A percentile compares a stretch with the other conserved stretches of the same genome.
phyloP scores from a whole-genome alignment of 1,284 basidiomycete genomes.

The Rhizopogon parksii region DNA sequence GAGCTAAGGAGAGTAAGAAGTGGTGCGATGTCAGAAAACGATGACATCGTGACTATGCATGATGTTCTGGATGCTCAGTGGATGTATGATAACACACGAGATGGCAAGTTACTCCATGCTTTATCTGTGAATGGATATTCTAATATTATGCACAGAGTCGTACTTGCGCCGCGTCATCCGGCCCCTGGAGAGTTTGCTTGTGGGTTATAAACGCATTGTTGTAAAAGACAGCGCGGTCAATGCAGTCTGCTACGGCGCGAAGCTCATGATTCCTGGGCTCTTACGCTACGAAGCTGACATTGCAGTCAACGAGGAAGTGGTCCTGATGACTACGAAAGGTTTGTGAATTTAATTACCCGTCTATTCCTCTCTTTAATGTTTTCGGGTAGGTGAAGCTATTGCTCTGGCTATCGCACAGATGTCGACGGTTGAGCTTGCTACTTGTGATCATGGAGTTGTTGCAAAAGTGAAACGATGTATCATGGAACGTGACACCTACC shows the following conservation, averaged over 20 bases:
- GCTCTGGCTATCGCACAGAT: slow-evolving; percentile 97
- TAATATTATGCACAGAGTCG: slow-evolving; percentile 54
- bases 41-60: slow-evolving; percentile 99
- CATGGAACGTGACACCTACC: slow-evolving; percentile 99
- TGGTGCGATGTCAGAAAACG: slow-evolving; percentile 95
- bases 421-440: slow-evolving; percentile 97
- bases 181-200: slow-evolving; percentile 89
- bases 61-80: slow-evolving; percentile 99
- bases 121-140: slow-evolving; percentile 4
- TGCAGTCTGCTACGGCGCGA: slow-evolving; percentile 98
- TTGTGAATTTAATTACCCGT: slow-evolving; percentile 3
- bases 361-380: slow-evolving; percentile 7
- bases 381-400: slow-evolving; percentile 78
- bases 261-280: slow-evolving; percentile 99
- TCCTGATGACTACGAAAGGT: slow-evolving; percentile 99
- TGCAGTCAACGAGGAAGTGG: slow-evolving; percentile 93
- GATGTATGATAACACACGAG: slow-evolving; percentile 98
- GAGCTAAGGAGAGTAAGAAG: slow-evolving; percentile 92
- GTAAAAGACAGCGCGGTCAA: slow-evolving; percentile 99
- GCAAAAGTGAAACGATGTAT: slow-evolving; percentile 99
- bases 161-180: slow-evolving; percentile 95
- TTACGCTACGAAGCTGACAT: slow-evolving; percentile 97
- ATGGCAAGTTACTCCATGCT: slow-evolving; percentile 53
- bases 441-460: slow-evolving; percentile 98
- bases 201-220: slow-evolving; percentile 97